Percentiles rank a stretch among this genome's conserved stretches.
Evolutionary conservation across 805 yeast species (phyloP).

Genomic region (Myxozyma geophila): DNA sequence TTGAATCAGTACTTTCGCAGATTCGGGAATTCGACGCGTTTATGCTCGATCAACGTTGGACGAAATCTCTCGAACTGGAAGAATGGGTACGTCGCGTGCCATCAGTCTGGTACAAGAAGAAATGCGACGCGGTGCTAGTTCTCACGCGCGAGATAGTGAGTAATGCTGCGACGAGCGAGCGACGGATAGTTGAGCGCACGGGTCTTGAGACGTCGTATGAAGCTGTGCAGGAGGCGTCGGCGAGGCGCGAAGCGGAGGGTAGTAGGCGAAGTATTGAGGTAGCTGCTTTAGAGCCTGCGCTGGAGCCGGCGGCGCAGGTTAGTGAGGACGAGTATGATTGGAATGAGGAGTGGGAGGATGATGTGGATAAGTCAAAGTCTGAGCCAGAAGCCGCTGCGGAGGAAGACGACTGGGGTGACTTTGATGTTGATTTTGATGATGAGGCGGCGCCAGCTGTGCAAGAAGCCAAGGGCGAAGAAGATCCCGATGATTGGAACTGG

Average conservation of each 20-base stretch:
- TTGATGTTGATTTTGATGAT: conserved; percentile 32
- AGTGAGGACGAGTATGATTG: conserved; percentile 28
- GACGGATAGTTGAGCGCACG: conserved; percentile 31
- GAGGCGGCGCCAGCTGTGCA: neutral
- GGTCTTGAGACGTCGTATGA: conserved; percentile 19
- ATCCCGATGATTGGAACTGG: conserved; percentile 37
- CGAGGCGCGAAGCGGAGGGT: neutral
- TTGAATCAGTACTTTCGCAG: conserved; percentile 16
- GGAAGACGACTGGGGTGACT: conserved; percentile 35
- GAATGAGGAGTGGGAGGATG: conserved; percentile 34
- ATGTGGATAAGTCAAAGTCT: conserved; percentile 3
- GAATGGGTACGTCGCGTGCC: conserved; percentile 34
- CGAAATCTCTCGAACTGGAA: conserved; percentile 14
- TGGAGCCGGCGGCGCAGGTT: neutral
- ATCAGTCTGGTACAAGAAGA: conserved; percentile 33
- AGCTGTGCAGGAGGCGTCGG: conserved; percentile 14
- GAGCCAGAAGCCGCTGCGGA: conserved; percentile 10
- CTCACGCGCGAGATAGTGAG: conserved; percentile 18
- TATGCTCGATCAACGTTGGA: conserved; percentile 23
- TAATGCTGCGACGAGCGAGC: conserved; percentile 20
- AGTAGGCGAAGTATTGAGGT: conserved; percentile 6
- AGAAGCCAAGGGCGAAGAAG: conserved; percentile 1
- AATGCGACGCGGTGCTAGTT: conserved; percentile 26
- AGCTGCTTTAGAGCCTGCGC: neutral
- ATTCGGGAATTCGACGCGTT: conserved; percentile 22